Evolutionary conservation across 495 filamentous ascomycete species (phyloP).

Genomic region (Annulohypoxylon maeteangense): DNA sequence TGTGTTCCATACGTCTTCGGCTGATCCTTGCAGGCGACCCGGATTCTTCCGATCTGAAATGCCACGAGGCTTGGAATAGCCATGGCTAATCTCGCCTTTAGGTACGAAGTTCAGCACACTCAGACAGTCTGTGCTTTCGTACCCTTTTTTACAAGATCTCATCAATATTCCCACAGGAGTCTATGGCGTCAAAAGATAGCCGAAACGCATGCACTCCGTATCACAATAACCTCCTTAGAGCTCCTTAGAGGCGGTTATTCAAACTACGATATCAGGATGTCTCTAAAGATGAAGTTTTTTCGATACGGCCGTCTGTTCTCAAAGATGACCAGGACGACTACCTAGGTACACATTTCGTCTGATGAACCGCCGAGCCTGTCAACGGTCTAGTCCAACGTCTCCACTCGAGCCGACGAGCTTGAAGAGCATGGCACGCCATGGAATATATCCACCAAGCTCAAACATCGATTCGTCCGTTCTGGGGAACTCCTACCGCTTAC

Average conservation of each 20-base stretch:
- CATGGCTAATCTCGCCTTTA: slow-evolving; percentile 14
- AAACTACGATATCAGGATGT: slow-evolving; percentile 13
- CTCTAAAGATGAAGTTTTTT: not conserved
- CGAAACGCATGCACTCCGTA: slow-evolving; percentile 23
- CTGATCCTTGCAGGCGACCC: slow-evolving; percentile 29
- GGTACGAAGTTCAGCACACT: too few relatives aligned
- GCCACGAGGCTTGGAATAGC: slow-evolving; percentile 36
- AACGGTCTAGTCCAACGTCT: slow-evolving; percentile 16
- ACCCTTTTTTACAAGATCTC: slow-evolving; percentile 4
- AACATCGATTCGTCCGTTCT: slow-evolving; percentile 36
- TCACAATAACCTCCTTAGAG: slow-evolving; percentile 10
- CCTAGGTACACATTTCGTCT: slow-evolving; percentile 32
- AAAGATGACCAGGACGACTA: too few relatives aligned
- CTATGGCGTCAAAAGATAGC: not conserved
- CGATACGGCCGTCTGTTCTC: slow-evolving; percentile 17
- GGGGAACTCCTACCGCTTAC: slow-evolving; percentile 30
- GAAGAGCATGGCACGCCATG: slow-evolving; percentile 25
- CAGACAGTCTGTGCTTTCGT: slow-evolving; percentile 5
- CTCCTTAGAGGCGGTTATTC: slow-evolving; percentile 6
- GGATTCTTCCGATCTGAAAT: slow-evolving; percentile 46
- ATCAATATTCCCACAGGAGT: slow-evolving; percentile 3
- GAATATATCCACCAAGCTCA: slow-evolving; percentile 38
- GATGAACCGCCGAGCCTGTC: slow-evolving; percentile 34
- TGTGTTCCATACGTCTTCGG: slow-evolving; percentile 22
- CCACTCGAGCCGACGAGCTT: slow-evolving; percentile 19